A percentile compares a stretch with the other conserved stretches of the same genome.
These are phyloP conservation scores for Thraustochytrium striatum DNA, from an alignment of 352 stramenopile genomes.

Conservation along the genomic window DNA sequence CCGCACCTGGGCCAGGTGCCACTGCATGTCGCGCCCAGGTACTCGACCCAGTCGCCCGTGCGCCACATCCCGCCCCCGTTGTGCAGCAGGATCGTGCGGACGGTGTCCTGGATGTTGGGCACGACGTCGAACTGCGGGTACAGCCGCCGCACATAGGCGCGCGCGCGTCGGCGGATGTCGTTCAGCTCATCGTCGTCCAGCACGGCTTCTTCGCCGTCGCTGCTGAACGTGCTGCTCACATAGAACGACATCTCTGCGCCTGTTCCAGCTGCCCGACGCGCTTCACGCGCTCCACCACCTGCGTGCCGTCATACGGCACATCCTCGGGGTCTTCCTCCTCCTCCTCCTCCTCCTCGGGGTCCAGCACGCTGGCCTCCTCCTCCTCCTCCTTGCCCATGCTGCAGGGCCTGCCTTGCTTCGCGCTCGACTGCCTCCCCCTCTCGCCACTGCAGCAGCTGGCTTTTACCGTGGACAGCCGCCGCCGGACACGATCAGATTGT, in stretches of 20 bases:
- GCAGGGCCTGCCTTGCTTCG: too few species aligned
- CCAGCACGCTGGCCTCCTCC: too few species aligned
- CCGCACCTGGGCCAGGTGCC: conserved; percentile 53
- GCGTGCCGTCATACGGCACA: background rate
- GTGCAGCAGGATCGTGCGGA: conserved; percentile 4
- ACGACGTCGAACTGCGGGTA: background rate
- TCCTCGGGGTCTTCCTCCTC: background rate
- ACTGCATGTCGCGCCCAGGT: conserved; percentile 54
- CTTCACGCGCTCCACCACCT: conserved; percentile 1
- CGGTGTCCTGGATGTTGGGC: background rate
- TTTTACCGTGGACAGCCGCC: too few species aligned
- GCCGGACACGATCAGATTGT: too few species aligned
- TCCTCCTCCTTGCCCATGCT: too few species aligned
- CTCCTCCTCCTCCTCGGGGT: background rate
- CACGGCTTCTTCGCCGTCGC: background rate
- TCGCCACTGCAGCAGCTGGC: too few species aligned
- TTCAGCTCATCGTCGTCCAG: background rate
- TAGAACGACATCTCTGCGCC: background rate
- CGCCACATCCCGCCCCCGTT: background rate
- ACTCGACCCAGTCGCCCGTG: conserved; percentile 47
- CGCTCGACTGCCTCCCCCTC: too few species aligned
- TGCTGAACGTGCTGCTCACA: too few species aligned
- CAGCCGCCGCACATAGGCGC: background rate
- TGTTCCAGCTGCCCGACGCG: background rate
- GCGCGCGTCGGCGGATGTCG: background rate